phyloP scores from a whole-genome alignment of 2,329 filamentous ascomycete genomes.

The Fusarium pseudonygamai region DNA sequence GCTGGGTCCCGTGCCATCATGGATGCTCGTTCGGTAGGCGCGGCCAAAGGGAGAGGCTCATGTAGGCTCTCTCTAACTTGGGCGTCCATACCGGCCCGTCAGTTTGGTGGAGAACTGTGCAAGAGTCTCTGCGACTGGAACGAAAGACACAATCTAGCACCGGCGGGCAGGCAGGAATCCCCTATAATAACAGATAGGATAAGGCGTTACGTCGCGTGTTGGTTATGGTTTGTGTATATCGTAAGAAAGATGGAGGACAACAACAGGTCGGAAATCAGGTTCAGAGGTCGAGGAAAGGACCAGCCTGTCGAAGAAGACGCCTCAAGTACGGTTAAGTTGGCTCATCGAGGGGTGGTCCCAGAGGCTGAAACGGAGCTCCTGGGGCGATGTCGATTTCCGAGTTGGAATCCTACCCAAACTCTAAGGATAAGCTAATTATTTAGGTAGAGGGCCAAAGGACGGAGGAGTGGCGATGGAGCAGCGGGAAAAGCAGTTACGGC shows the following conservation, averaged over 20 bases:
- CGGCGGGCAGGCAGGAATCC: constrained; percentile 26
- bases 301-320: constrained; percentile 27
- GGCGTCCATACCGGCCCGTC: constrained; percentile 44
- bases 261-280: constrained; percentile 5
- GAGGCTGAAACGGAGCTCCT: constrained; percentile 36
- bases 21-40: constrained; percentile 33
- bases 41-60: constrained; percentile 42
- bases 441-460: neutral
- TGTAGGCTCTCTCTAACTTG: constrained; percentile 39
- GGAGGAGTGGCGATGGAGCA: constrained; percentile 2
- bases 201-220: constrained; percentile 27
- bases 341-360: constrained; percentile 38
- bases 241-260: constrained; percentile 7
- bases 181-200: constrained; percentile 29
- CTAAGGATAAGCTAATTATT: constrained; percentile 25
- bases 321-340: constrained; percentile 26
- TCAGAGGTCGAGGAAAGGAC: constrained; percentile 14
- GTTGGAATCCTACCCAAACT: constrained; percentile 34
- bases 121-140: constrained; percentile 41
- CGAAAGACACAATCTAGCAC: constrained; percentile 43
- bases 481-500: constrained; percentile 2
- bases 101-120: constrained; percentile 22
- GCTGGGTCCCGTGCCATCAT: constrained; percentile 40
- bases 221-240: constrained; percentile 9
- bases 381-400: constrained; percentile 25